Evolutionary conservation across 495 filamentous ascomycete genomes (phyloP).

Genomic region (Podospora pseudoanserina): DNA sequence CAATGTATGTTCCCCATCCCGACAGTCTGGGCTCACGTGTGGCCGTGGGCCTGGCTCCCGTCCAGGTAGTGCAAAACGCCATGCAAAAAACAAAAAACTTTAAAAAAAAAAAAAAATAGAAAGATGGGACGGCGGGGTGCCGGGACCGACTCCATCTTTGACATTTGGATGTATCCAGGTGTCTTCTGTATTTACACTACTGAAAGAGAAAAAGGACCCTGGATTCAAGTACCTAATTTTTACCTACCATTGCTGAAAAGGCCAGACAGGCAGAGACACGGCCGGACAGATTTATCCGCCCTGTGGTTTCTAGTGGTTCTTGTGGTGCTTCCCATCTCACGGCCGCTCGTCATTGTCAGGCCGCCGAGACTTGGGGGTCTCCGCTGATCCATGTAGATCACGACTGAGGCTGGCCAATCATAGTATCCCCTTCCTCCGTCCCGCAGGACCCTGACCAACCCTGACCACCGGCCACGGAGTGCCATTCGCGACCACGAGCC

Average conservation of each 20-base stretch:
- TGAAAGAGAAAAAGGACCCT: too few relatives aligned
- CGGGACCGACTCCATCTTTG: neutral
- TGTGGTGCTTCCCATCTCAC: too few relatives aligned
- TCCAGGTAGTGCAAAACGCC: too few relatives aligned
- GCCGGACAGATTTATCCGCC: neutral
- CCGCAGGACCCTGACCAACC: conserved; percentile 4
- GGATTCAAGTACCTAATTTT: neutral
- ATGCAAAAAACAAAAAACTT: too few relatives aligned
- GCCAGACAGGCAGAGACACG: neutral
- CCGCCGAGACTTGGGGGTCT: conserved; percentile 6
- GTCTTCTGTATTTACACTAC: neutral
- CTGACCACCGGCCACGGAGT: neutral
- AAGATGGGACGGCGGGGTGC: neutral
- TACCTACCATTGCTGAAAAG: neutral
- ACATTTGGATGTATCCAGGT: neutral
- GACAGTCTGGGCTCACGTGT: neutral
- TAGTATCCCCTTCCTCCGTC: neutral
- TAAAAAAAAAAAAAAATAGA: neutral
- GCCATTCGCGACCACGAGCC: neutral
- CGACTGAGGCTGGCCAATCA: neutral
- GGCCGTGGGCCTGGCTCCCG: neutral
- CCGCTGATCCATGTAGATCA: conserved; percentile 9
- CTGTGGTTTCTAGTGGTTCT: too few relatives aligned
- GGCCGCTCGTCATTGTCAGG: neutral
- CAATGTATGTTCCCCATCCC: too few relatives aligned